Base-by-base conservation (phyloP, 2,329 filamentous ascomycete species). In the Davidsoniella eucalypti region DNA sequence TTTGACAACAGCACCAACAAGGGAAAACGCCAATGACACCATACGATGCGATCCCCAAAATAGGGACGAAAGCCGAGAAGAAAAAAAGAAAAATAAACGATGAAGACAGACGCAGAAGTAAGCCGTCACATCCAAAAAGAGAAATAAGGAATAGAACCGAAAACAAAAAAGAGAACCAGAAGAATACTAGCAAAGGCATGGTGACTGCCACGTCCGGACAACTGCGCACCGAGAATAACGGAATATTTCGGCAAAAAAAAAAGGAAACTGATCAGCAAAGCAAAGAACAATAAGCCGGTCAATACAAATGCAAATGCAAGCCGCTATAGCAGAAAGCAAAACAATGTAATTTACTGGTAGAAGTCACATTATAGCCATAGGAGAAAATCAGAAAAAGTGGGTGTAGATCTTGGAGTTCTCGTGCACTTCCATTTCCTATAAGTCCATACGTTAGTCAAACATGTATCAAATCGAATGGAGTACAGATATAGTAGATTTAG, bases 381-480 rank as follows among this genome's bases (percentile, higher is more conserved):
- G 58, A 55, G 58, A 57, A 73, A 68, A 67, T 90, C 78, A 98
- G 74, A 98, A 96, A 76, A 98, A 98, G 75, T 98, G 92, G 59
- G 92, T 98, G 73, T 98, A 95, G 61, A 95, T 88, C 71, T 96
- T 98, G 57, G 92, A 96, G 64, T 83, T 86, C 68, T 96, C 92
- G 65, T 98, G 92, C 60, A 98, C 92, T 72, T 96, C 92, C 92
- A 98, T 98, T 71, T 98, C 92, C 92, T 96, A 55, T 38, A 49
- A 38, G 21, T 25, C 3, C 17, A 25, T 10, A 5, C 5, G 10
- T 23, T 9, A 26, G 26, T 45, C 41, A 38, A n/a, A 14, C 17
- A 44, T 41, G 39, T 41, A 41, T 9, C 12, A 33, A 2, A 33
- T 17, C 8, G 17, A 5, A 23, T 39, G 7, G n/a, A 3, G 16